Evolutionary conservation across 2,329 filamentous ascomycete species (phyloP).

Genomic region (Pyrenophora teres): DNA sequence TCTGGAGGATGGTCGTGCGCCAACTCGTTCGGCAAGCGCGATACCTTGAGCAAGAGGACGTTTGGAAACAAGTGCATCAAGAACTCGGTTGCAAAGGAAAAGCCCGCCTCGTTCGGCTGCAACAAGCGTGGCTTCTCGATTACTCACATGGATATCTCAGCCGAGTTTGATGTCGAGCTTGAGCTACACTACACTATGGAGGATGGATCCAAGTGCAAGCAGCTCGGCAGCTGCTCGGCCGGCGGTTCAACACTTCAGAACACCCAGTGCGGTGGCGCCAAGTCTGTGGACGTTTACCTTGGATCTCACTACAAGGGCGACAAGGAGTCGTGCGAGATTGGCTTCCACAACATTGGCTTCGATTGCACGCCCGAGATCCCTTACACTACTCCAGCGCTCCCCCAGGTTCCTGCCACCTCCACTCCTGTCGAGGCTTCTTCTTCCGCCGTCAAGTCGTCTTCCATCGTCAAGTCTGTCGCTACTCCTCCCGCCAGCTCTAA

Average conservation of each 20-base stretch:
- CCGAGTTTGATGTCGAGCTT: slow-evolving; percentile 76
- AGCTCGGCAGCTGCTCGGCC: slow-evolving; percentile 66
- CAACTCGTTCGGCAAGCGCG: slow-evolving; percentile 64
- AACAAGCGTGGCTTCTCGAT: slow-evolving; percentile 70
- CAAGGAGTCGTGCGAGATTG: slow-evolving; percentile 68
- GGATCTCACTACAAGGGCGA: slow-evolving; percentile 55
- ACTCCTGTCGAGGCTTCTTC: slow-evolving; percentile 10
- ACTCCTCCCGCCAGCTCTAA: not conserved
- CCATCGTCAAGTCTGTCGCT: not conserved
- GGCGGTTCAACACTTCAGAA: slow-evolving; percentile 75
- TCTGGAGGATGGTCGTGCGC: slow-evolving; percentile 71
- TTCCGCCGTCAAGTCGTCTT: slow-evolving; percentile 1
- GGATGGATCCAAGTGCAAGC: slow-evolving; percentile 81
- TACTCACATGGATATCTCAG: slow-evolving; percentile 71
- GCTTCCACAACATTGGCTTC: slow-evolving; percentile 75
- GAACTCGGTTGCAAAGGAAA: slow-evolving; percentile 56
- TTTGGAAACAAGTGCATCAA: slow-evolving; percentile 51
- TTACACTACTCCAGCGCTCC: slow-evolving; percentile 29
- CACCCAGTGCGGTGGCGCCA: slow-evolving; percentile 90
- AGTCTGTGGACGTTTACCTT: slow-evolving; percentile 71
- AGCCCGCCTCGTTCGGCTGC: slow-evolving; percentile 70
- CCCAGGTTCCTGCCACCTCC: slow-evolving; percentile 17
- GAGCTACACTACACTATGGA: slow-evolving; percentile 88
- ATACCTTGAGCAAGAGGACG: slow-evolving; percentile 54
- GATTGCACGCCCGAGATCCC: slow-evolving; percentile 61